These are phyloP conservation scores for Nitzschia palea DNA, from an alignment of 108 stramenopile species.

Conservation along the genomic window DNA sequence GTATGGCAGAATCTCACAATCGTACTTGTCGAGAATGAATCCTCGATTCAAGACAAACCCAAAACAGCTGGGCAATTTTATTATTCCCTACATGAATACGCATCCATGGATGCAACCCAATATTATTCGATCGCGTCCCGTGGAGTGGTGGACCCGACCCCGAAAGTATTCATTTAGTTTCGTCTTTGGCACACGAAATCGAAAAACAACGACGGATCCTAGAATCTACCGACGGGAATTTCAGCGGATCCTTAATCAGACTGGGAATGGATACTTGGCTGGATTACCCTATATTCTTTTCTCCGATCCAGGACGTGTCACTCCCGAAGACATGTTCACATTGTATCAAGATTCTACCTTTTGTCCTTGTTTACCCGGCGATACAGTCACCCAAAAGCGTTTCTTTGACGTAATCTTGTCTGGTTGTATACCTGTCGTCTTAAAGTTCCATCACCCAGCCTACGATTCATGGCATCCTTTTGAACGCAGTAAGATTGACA, in stretches of 20 bases:
- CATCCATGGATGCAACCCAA: conserved; percentile 31
- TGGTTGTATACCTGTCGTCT: conserved; percentile 52
- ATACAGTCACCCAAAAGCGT: conserved; percentile 43
- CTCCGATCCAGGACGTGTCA: background rate
- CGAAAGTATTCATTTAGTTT: conserved; percentile 21
- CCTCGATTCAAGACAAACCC: background rate
- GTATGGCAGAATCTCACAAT: background rate
- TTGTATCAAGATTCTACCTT: conserved; percentile 44
- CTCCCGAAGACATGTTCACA: background rate
- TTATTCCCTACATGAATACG: conserved; percentile 36
- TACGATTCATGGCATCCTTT: background rate
- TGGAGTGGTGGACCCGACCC: background rate
- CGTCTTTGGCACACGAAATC: background rate
- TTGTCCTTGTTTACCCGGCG: conserved; percentile 37
- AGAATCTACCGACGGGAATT: background rate
- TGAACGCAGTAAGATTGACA: conserved; percentile 3
- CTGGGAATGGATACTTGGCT: conserved; percentile 18
- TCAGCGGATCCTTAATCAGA: background rate
- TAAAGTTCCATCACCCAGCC: background rate
- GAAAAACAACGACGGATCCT: background rate
- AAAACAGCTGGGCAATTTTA: background rate
- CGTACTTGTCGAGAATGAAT: background rate
- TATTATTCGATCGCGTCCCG: background rate
- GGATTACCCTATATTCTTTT: conserved; percentile 35
- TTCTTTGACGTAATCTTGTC: conserved; percentile 52